phyloP scores from a whole-genome alignment of 2,329 filamentous ascomycete species.

The Microdochium bolleyi region DNA sequence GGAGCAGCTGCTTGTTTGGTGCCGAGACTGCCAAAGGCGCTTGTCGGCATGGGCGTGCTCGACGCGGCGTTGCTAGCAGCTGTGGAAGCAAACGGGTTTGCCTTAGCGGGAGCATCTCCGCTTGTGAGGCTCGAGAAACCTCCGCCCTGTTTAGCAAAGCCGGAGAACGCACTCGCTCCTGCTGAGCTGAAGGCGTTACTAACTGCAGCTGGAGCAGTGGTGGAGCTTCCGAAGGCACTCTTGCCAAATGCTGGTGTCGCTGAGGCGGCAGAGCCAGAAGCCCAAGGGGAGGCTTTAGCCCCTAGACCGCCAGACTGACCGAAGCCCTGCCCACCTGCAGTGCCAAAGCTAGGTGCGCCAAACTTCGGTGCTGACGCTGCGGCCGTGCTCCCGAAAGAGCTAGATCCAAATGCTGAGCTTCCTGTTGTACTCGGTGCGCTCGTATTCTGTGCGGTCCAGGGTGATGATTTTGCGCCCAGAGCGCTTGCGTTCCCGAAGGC shows the following conservation, averaged over 20 bases:
- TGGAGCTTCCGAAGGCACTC: constrained; percentile 33
- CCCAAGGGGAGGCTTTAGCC: constrained; percentile 46
- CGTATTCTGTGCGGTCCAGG: constrained; percentile 34
- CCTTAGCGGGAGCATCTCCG: constrained; percentile 44
- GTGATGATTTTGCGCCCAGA: constrained; percentile 42
- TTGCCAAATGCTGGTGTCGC: constrained; percentile 45
- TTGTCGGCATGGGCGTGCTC: constrained; percentile 14
- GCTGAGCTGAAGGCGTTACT: background rate
- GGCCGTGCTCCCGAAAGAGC: constrained; percentile 28
- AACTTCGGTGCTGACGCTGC: constrained; percentile 35
- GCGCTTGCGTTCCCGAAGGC: constrained; percentile 39
- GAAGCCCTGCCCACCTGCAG: constrained; percentile 32
- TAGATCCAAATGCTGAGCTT: constrained; percentile 34
- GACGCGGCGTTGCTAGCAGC: constrained; percentile 16
- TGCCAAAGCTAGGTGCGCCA: constrained; percentile 35
- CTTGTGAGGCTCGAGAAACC: constrained; percentile 48
- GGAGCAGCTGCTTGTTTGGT: constrained; percentile 24
- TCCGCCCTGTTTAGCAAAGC: constrained; percentile 14
- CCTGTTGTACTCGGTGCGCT: constrained; percentile 20
- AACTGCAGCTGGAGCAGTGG: constrained; percentile 5
- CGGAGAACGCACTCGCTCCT: constrained; percentile 9
- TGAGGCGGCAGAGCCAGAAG: constrained; percentile 24
- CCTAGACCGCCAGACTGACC: constrained; percentile 43
- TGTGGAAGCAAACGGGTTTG: constrained; percentile 29
- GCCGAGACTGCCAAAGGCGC: constrained; percentile 18